Evolutionary conservation across 257 asterid genomes (phyloP).

Genomic region (Nicotiana knightiana): DNA sequence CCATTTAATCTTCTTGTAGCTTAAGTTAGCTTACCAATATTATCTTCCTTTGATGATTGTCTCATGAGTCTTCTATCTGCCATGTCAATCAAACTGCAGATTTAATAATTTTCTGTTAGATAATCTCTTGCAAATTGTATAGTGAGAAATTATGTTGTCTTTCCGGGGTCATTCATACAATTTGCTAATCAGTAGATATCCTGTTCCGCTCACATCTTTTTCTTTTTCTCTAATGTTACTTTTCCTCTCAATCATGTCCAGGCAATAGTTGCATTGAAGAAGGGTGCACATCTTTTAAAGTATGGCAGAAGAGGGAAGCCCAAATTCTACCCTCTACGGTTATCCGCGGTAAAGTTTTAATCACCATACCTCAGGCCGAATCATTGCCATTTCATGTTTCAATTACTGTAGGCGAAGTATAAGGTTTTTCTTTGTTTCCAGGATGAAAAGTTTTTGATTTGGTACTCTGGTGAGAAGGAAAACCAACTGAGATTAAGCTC

Average conservation of each 20-base stretch:
- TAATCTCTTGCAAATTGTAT: neutral
- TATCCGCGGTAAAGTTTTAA: conserved; percentile 32
- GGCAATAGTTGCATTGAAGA: conserved; percentile 49
- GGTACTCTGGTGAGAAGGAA: conserved; percentile 51
- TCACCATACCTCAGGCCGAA: neutral
- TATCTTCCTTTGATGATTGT: neutral
- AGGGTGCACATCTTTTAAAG: conserved; percentile 46
- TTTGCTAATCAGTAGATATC: neutral
- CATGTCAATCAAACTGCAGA: neutral
- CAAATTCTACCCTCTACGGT: conserved; percentile 46
- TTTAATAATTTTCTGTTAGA: neutral
- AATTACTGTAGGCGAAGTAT: neutral
- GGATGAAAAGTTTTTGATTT: conserved; percentile 45
- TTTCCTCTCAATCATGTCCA: conserved; percentile 13
- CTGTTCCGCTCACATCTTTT: neutral
- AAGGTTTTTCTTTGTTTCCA: conserved; percentile 10
- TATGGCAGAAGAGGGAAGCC: conserved; percentile 44
- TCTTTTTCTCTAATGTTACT: neutral
- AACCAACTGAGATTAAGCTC: conserved; percentile 36
- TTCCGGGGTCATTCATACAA: neutral
- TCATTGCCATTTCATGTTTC: neutral
- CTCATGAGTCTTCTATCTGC: neutral
- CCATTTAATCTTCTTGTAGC: neutral
- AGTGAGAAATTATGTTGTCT: neutral
- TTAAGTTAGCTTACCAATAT: neutral